Conservation (phyloP, 352 stramenopile species). For the Phytopythium oedochilum region DNA sequence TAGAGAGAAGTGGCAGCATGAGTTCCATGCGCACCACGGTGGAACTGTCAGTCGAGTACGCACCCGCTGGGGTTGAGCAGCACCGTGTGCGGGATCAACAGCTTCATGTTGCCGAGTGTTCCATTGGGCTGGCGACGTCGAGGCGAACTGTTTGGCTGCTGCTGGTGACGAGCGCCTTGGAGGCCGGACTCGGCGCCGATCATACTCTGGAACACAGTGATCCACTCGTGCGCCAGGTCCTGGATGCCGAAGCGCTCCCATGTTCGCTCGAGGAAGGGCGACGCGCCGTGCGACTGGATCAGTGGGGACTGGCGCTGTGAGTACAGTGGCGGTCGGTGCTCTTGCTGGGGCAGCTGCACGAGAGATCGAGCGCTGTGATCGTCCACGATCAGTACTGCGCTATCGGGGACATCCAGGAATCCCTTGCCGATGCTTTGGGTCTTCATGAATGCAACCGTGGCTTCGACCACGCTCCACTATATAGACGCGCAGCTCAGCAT, state of each 20-base stretch:
- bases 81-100: constrained; percentile 54
- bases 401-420: neutral
- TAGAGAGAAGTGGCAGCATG: constrained; percentile 5
- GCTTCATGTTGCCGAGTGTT: constrained; percentile 21
- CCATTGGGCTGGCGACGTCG: neutral
- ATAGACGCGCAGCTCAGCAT: neutral
- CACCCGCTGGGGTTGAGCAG: constrained; percentile 57
- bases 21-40: too few species aligned
- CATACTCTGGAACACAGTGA: constrained; percentile 51
- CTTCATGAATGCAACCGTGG: too few species aligned
- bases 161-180: constrained; percentile 6
- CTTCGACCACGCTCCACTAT: neutral
- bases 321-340: constrained; percentile 32
- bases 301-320: constrained; percentile 37
- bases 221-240: constrained; percentile 57
- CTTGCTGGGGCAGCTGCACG: neutral
- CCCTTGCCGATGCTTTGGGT: too few species aligned
- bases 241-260: constrained; percentile 16
- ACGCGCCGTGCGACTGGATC: constrained; percentile 41
- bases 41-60: neutral
- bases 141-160: neutral
- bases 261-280: constrained; percentile 30
- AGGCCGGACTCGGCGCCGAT: constrained; percentile 15
- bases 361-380: neutral
- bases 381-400: neutral